Evolutionary conservation across 1,284 basidiomycete species (phyloP).

Genomic region (Anthracocystis setariae): DNA sequence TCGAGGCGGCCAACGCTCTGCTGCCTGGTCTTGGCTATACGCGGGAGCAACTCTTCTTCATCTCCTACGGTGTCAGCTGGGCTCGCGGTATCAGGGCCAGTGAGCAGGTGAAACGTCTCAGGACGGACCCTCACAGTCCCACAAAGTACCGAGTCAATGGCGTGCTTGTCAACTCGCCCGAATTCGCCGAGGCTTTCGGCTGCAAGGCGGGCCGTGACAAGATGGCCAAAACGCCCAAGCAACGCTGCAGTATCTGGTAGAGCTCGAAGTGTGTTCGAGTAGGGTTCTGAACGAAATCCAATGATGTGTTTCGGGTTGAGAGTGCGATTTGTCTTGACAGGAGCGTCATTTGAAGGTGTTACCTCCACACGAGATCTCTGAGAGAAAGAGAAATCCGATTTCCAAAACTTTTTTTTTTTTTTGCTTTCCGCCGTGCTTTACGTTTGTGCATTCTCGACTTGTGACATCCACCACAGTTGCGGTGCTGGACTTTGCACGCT

Average conservation of each 20-base stretch:
- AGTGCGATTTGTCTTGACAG: background rate
- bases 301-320: too few relatives aligned
- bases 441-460: background rate
- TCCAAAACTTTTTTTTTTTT: conserved; percentile 5
- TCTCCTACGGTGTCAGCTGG: conserved; percentile 63
- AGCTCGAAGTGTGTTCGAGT: background rate
- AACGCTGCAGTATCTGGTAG: conserved; percentile 65
- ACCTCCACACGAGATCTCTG: conserved; percentile 13
- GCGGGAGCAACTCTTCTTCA: conserved; percentile 68
- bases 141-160: conserved; percentile 63
- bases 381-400: conserved; percentile 1
- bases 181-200: conserved; percentile 61
- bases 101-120: conserved; percentile 58
- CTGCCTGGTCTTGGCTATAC: conserved; percentile 67
- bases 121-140: conserved; percentile 65
- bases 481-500: background rate
- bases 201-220: conserved; percentile 58
- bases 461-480: background rate
- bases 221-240: conserved; percentile 50
- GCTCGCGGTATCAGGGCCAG: conserved; percentile 56
- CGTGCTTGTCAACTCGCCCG: conserved; percentile 54
- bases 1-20: conserved; percentile 57
- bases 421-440: background rate
- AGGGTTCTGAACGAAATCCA: too few relatives aligned
- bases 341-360: background rate